Evolutionary conservation across 2,329 filamentous ascomycete species (phyloP), one percentile per base, ranked within the genome.

Genomic region (Alternaria ventricosa): DNA sequence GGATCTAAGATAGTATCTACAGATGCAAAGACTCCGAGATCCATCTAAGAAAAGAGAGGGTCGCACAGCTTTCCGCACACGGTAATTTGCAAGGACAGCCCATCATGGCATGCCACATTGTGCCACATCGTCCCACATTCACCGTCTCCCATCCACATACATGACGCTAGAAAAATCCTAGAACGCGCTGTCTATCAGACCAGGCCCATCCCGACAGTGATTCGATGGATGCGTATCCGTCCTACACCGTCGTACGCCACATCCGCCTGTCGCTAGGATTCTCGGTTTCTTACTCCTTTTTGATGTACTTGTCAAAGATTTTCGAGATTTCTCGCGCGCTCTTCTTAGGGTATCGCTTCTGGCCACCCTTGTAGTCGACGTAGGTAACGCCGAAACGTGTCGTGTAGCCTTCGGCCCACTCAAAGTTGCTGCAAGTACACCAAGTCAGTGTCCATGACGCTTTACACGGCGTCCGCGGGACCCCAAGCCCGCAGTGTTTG

Each of bases 321-420:
- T 87, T 84, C 69, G 88, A 87, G 72, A 96, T 86, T 74, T 87
- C 86, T 80, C 85, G 87, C 20, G 92, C 93, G 78, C 92, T 96
- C 87, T 94, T 93, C 87, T 97, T 97, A 43, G 93, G 90, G 70
- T 90, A 87, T 55, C 93, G 85, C 84, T 90, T 92, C 85, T 96
- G 93, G 23, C 88, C 90, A 69, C 92, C 87, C 71, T 88, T 83
- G 78, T 96, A 96, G 81, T 96, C 92, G 56, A 96, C 92, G 77
- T 87, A 96, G 7, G 90, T 92, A 60, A 94, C 92, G 25, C 93
- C 93, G 73, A 96, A 96, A 44, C 93, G 87, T 46, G 92, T 96
- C 82, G 92, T 90, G 76, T 95, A 97, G 11, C 93, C 93, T 78
- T 96, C 93, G n/a, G 93, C 92, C 92, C 92, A 95, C 81, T 95